Percentiles rank a stretch among this genome's conserved stretches.
These are phyloP conservation scores for Linanthus parryae DNA, from an alignment of 148 eudicot genomes.

Conservation along the genomic window DNA sequence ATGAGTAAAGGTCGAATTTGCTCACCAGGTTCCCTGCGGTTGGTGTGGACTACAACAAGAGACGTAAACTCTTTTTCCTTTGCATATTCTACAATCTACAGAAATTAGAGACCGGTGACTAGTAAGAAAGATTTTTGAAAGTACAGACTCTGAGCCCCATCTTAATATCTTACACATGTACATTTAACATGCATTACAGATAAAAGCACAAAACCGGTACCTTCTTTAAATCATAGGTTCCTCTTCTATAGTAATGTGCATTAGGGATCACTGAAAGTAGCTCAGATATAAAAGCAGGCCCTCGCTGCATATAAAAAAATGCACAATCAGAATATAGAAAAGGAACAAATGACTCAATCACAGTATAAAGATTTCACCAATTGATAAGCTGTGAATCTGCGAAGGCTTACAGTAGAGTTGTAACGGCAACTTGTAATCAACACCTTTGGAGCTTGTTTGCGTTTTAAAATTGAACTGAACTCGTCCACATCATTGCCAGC, in stretches of 20 bases:
- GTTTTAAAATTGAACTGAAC: constrained; percentile 61
- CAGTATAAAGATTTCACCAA: no score
- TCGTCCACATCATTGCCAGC: constrained; percentile 86
- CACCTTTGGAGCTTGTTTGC: constrained; percentile 49
- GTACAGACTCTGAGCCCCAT: no score
- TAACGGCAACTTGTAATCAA: constrained; percentile 86
- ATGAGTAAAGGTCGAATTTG: background rate
- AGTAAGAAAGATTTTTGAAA: no score
- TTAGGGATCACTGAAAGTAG: constrained; percentile 75
- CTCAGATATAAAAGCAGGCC: constrained; percentile 81
- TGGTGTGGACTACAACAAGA: constrained; percentile 82
- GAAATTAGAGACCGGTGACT: no score
- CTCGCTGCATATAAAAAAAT: constrained; percentile 48
- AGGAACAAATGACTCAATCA: no score
- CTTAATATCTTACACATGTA: no score
- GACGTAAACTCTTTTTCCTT: constrained; percentile 79
- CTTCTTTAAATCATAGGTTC: constrained; percentile 91
- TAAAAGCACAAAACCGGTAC: constrained; percentile 16
- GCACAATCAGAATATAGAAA: background rate
- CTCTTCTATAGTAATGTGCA: constrained; percentile 77
- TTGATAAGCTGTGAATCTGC: no score
- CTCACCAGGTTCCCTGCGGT: constrained; percentile 90
- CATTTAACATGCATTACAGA: no score
- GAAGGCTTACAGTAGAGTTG: constrained; percentile 78
- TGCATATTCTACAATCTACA: constrained; percentile 82